phyloP scores from a whole-genome alignment of 768 basidiomycete species.

The Trametes villosa region DNA sequence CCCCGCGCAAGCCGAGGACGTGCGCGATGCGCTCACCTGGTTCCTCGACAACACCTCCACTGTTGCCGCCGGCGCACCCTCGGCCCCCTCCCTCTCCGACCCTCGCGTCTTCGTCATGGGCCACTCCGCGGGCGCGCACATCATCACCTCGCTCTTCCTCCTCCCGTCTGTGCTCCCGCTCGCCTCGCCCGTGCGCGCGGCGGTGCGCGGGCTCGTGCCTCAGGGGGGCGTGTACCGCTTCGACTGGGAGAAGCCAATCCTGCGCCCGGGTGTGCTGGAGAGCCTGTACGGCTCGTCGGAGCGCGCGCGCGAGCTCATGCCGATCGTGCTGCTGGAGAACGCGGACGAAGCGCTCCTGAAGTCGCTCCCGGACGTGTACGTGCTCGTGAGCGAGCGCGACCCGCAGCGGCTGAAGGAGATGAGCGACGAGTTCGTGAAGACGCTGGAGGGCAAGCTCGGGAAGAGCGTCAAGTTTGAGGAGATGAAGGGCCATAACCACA shows the following conservation, averaged over 20 bases:
- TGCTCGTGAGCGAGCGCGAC: constrained; percentile 58
- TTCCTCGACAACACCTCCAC: constrained; percentile 40
- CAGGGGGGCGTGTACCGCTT: constrained; percentile 51
- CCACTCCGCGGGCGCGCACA: constrained; percentile 65
- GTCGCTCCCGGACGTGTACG: constrained; percentile 49
- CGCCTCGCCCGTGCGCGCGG: constrained; percentile 31
- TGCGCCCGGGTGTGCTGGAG: constrained; percentile 34
- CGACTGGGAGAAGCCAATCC: neutral
- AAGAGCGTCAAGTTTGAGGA: constrained; percentile 41
- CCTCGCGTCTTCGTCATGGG: constrained; percentile 57
- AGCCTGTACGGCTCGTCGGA: constrained; percentile 47
- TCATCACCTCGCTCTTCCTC: constrained; percentile 51
- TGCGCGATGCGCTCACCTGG: constrained; percentile 65
- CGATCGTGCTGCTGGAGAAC: constrained; percentile 44
- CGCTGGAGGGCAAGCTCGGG: constrained; percentile 42
- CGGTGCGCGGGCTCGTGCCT: constrained; percentile 51
- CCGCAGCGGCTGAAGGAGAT: constrained; percentile 48
- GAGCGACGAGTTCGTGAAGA: constrained; percentile 43
- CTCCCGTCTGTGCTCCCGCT: constrained; percentile 31
- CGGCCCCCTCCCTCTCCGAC: constrained; percentile 17
- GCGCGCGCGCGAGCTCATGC: constrained; percentile 41
- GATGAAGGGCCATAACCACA: constrained; percentile 61
- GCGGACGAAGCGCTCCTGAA: constrained; percentile 41
- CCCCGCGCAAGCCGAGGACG: constrained; percentile 58
- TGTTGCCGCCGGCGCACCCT: constrained; percentile 11